phyloP scores from a whole-genome alignment of 2,329 filamentous ascomycete species.

The Talaromyces verruculosus region DNA sequence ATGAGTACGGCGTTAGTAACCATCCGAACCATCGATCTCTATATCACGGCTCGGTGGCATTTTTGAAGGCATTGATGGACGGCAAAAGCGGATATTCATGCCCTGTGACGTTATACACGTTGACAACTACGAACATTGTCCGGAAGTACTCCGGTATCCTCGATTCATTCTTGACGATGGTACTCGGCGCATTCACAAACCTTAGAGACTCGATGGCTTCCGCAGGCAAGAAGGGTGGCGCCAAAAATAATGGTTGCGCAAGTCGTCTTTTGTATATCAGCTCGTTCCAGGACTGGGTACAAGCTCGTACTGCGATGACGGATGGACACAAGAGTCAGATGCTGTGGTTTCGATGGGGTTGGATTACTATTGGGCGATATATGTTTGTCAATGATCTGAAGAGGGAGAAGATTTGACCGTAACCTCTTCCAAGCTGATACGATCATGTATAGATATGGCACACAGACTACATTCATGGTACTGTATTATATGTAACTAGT shows the following conservation, averaged over 20 bases:
- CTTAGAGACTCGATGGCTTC: constrained; percentile 23
- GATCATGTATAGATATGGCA: neutral
- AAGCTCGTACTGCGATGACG: constrained; percentile 83
- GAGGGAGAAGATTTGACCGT: constrained; percentile 51
- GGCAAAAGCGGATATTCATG: constrained; percentile 63
- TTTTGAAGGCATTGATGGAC: constrained; percentile 66
- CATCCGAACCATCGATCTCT: constrained; percentile 94
- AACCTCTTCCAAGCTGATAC: neutral
- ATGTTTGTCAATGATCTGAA: constrained; percentile 92
- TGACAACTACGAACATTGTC: constrained; percentile 68
- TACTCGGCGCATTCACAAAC: constrained; percentile 52
- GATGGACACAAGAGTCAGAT: constrained; percentile 91
- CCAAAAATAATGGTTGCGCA: constrained; percentile 56
- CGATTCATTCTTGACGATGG: constrained; percentile 71
- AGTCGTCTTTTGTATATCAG: constrained; percentile 68
- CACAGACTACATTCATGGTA: neutral
- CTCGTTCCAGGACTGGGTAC: constrained; percentile 61
- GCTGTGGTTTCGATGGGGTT: constrained; percentile 97
- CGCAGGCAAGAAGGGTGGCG: constrained; percentile 34
- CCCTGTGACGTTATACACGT: constrained; percentile 81
- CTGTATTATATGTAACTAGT: constrained; percentile 4
- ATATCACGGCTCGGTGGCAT: constrained; percentile 75
- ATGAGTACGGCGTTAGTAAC: constrained; percentile 73
- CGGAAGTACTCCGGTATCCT: constrained; percentile 81
- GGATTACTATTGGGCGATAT: constrained; percentile 87